A percentile compares a stretch with the other conserved stretches of the same genome.
Conservation (phyloP, 2,329 filamentous ascomycete genomes). For the Colletotrichum coccodes region DNA sequence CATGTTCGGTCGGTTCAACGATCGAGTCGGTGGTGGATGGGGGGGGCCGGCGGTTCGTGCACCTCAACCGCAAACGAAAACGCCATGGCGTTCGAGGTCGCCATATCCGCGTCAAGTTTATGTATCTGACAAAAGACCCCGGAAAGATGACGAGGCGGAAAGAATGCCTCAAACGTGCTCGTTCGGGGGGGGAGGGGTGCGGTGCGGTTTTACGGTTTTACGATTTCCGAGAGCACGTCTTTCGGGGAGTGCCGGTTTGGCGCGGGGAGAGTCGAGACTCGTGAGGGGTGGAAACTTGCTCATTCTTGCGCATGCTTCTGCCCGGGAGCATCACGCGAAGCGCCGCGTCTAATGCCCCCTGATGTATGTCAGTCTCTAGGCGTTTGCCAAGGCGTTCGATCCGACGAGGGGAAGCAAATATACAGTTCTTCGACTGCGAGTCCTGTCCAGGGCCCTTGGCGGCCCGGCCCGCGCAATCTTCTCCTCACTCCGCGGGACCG, state of each 20-base stretch:
- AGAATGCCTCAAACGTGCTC: slow-evolving; percentile 17
- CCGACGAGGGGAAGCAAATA: too few relatives aligned
- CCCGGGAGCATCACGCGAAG: background rate
- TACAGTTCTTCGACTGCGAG: background rate
- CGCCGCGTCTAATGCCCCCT: background rate
- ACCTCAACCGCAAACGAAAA: background rate
- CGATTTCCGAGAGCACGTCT: background rate
- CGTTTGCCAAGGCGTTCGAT: background rate
- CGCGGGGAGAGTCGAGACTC: background rate
- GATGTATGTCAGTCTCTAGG: background rate
- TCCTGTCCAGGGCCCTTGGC: background rate
- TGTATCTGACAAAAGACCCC: background rate
- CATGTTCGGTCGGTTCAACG: background rate
- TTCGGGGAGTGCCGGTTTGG: background rate
- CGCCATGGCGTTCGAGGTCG: background rate
- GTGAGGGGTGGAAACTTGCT: slow-evolving; percentile 30
- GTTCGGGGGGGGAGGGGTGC: background rate
- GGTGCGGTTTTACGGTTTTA: slow-evolving; percentile 1
- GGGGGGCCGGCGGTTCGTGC: background rate
- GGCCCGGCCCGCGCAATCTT: background rate
- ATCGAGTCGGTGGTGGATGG: background rate
- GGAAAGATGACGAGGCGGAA: background rate
- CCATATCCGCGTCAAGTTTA: background rate
- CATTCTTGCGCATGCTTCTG: slow-evolving; percentile 25
- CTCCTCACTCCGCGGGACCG: background rate